Percentiles rank a stretch among this genome's conserved stretches.
Conservation (phyloP, 2,329 filamentous ascomycete genomes). For the Davidsoniella australis region DNA sequence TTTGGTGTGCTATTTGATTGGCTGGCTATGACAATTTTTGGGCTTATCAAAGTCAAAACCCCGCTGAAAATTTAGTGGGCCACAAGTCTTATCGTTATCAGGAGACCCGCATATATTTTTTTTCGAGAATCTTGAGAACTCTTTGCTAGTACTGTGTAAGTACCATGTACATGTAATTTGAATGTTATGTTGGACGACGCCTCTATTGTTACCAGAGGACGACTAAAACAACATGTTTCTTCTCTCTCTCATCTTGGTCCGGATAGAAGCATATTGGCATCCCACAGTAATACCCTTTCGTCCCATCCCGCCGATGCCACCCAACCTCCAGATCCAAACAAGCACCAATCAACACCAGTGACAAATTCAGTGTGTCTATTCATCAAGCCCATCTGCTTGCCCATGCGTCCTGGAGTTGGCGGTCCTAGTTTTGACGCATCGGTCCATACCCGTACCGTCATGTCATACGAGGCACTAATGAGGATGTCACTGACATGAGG, state of each 20-base stretch:
- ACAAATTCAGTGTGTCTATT: slow-evolving; percentile 88
- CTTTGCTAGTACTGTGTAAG: no score
- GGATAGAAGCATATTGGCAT: slow-evolving; percentile 41
- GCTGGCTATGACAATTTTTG: background rate
- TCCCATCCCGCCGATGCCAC: slow-evolving; percentile 92
- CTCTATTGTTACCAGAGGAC: no score
- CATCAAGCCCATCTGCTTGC: slow-evolving; percentile 70
- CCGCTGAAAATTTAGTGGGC: slow-evolving; percentile 6
- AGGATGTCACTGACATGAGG: slow-evolving; percentile 83
- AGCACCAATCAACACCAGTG: slow-evolving; percentile 92
- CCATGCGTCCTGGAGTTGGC: slow-evolving; percentile 26
- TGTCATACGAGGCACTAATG: slow-evolving; percentile 86
- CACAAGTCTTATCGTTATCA: slow-evolving; percentile 3
- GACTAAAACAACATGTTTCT: background rate
- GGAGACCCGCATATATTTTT: background rate
- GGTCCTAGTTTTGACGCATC: slow-evolving; percentile 38
- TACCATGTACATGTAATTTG: no score
- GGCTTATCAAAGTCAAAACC: slow-evolving; percentile 1
- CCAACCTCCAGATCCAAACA: slow-evolving; percentile 93
- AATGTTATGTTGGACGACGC: no score
- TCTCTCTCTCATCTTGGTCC: background rate
- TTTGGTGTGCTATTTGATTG: slow-evolving; percentile 2
- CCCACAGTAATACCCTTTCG: slow-evolving; percentile 80
- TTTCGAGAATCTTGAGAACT: background rate
- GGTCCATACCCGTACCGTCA: slow-evolving; percentile 90